These are phyloP conservation scores for Talaromyces sp. DNA, from an alignment of 2,329 filamentous ascomycete genomes.

Conservation along the genomic window DNA sequence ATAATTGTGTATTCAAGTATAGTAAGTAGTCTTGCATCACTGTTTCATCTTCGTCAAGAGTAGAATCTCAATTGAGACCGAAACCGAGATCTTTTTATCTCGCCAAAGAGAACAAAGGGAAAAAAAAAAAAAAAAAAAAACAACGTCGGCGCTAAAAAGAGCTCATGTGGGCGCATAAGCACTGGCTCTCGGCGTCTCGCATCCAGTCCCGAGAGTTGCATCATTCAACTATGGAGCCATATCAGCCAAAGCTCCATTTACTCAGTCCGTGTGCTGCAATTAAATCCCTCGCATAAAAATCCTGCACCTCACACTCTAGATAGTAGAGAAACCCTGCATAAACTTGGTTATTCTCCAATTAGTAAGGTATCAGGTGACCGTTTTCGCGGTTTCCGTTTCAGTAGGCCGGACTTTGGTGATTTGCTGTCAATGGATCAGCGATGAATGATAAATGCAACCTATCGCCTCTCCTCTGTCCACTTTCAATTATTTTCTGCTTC, in stretches of 20 bases:
- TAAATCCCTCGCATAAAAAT: conserved; percentile 4
- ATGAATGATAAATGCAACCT: neutral
- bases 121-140: neutral
- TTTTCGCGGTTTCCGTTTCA: neutral
- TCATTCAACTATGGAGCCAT: neutral
- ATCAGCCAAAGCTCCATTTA: neutral
- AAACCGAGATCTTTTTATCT: neutral
- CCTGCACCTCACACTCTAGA: neutral
- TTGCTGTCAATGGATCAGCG: neutral
- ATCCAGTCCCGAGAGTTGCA: neutral
- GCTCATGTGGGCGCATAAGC: conserved; percentile 6
- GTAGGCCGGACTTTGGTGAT: neutral
- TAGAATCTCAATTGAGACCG: neutral
- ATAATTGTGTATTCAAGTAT: too few species aligned
- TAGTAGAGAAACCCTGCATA: conserved; percentile 15
- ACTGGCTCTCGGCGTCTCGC: neutral
- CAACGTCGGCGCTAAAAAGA: conserved; percentile 7
- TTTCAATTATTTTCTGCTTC: neutral
- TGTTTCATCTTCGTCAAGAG: neutral
- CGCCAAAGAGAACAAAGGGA: neutral
- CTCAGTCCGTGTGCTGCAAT: neutral
- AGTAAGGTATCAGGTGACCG: neutral
- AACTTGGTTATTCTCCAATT: neutral
- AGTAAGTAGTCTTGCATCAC: neutral
- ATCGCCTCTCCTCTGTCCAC: neutral